A percentile compares a stretch with the other conserved stretches of the same genome.
These are phyloP conservation scores for Phytophthora sojae DNA, from an alignment of 352 stramenopile species.

Conservation along the genomic window DNA sequence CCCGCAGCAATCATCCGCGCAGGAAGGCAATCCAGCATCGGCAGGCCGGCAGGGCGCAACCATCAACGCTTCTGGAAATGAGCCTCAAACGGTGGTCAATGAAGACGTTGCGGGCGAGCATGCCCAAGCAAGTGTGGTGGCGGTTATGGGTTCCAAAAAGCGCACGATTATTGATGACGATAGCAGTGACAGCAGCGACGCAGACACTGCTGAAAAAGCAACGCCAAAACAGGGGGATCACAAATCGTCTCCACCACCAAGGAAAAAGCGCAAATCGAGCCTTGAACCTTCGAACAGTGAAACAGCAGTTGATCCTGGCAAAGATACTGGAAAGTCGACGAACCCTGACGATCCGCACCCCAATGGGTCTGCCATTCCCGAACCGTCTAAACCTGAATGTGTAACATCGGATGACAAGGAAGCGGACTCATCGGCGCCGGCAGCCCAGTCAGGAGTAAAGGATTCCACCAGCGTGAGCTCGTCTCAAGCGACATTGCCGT, in stretches of 20 bases:
- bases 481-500: not conserved
- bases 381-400: slow-evolving; percentile 4
- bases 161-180: slow-evolving; percentile 73
- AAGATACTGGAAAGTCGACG: not conserved
- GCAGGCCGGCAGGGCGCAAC: slow-evolving; percentile 1
- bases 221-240: slow-evolving; percentile 6
- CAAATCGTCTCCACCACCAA: slow-evolving; percentile 8
- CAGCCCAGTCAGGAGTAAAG: slow-evolving; percentile 1
- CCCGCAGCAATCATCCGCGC: not conserved
- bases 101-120: slow-evolving; percentile 37
- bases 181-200: slow-evolving; percentile 56
- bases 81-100: slow-evolving; percentile 21
- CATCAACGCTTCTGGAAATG: slow-evolving; percentile 14
- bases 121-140: slow-evolving; percentile 22
- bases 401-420: slow-evolving; percentile 3
- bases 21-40: slow-evolving; percentile 1
- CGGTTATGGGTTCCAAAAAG: slow-evolving; percentile 53
- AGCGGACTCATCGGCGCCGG: not conserved
- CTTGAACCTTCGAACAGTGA: slow-evolving; percentile 7
- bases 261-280: slow-evolving; percentile 33
- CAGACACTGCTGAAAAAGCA: slow-evolving; percentile 18
- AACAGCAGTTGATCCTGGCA: slow-evolving; percentile 1
- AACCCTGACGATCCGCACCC: slow-evolving; percentile 1
- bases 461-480: slow-evolving; percentile 6
- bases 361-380: slow-evolving; percentile 6